Base-by-base conservation (phyloP, 768 basidiomycete species). In the Rhodotorula paludigena region DNA sequence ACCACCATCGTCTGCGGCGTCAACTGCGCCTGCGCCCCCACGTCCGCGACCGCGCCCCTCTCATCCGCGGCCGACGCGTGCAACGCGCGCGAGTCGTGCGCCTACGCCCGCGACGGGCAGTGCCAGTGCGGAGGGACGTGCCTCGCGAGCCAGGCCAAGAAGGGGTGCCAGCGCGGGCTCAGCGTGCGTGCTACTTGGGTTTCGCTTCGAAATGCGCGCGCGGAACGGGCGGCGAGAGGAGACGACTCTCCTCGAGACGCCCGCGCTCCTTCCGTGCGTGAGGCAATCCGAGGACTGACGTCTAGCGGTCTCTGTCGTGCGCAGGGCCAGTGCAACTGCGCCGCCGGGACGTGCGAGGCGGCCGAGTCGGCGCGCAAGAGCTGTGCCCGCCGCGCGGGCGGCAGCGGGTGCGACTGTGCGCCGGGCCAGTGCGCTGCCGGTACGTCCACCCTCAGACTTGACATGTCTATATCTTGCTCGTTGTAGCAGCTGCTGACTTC, bases 1-100 rank as follows among this genome's bases (percentile, higher is more conserved):
- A 39, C 56, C 56, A 28, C 39, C 10, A 52, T 66, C 39, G n/a
- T 66, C 53, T 66, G 65, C 57, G 65, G 65, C 33, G 53, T 60
- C 20, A 66, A 48, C 59, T 66, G 65, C 54, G 53, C 35, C 32
- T 56, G 45, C 53, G 42, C 65, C 20, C 38, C 45, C 18, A 14
- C 53, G 16, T 35, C 16, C 35, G n/a, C 41, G 21, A 20, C 44
- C 45, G 30, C 62, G 25, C 39, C 62, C 12, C n/a, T 11, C 38
- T 21, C 38, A n/a, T 36, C 36, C 59, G 23, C 49, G 38, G 18
- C 59, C 38, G 33, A 16, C n/a, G 38, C 47, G 2, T 57, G 41
- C 42, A 16, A 23, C 20, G 61, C 60, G 23, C 41, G 42, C 25
- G 59, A 66, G n/a, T 33, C 25, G 21, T 66, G 65, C 45, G 9